A percentile compares a stretch with the other conserved stretches of the same genome.
phyloP scores from a whole-genome alignment of 2,329 filamentous ascomycete species.

The Aspergillus carbonarius region DNA sequence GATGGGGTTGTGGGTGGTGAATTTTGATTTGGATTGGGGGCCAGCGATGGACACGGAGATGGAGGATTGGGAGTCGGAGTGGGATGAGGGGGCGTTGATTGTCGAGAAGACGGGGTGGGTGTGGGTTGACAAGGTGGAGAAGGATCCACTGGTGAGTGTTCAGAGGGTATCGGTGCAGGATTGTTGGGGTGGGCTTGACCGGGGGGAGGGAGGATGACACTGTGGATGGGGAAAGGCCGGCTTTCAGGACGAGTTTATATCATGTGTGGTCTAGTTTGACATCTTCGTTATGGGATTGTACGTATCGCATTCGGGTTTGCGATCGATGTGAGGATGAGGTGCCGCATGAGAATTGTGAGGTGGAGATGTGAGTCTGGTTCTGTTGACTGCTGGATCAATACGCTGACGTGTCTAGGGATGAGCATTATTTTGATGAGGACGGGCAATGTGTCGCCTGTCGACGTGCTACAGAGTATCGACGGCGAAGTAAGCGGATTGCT shows the following conservation, averaged over 20 bases:
- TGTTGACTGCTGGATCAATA: background rate
- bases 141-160: background rate
- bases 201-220: background rate
- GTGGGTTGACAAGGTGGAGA: background rate
- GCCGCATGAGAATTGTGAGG: background rate
- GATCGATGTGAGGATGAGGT: background rate
- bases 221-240: background rate
- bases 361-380: background rate
- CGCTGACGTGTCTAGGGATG: conserved; percentile 2
- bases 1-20: conserved; percentile 9
- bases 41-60: conserved; percentile 7
- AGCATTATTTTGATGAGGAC: conserved; percentile 16
- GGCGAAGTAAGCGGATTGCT: background rate
- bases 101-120: background rate
- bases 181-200: background rate
- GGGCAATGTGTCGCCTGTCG: conserved; percentile 8
- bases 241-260: background rate
- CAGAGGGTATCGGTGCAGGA: background rate
- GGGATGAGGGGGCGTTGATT: background rate
- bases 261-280: background rate
- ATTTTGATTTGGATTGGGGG: conserved; percentile 14
- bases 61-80: background rate
- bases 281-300: background rate
- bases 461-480: background rate
- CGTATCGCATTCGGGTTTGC: background rate